phyloP scores from a whole-genome alignment of 345 rosid genomes.

The Gynandropsis gynandra region DNA sequence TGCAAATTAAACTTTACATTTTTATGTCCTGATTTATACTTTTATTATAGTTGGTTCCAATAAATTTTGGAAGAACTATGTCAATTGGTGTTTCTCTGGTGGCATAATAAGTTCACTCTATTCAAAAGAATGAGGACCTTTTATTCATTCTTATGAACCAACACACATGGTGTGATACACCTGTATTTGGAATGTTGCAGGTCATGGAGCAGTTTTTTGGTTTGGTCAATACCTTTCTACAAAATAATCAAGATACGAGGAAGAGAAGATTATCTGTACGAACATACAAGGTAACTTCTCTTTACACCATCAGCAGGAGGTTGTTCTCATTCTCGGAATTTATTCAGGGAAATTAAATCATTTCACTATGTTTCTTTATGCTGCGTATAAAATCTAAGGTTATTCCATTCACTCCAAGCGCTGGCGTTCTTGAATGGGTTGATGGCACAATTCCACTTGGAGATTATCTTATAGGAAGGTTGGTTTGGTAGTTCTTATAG shows the following conservation, averaged over 20 bases:
- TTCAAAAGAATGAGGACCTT: too few species aligned
- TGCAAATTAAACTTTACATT: too few species aligned
- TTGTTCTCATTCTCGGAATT: background rate
- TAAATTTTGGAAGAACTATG: too few species aligned
- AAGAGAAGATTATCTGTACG: conserved; percentile 84
- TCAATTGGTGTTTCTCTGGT: too few species aligned
- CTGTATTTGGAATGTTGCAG: conserved; percentile 36
- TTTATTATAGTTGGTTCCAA: conserved; percentile 1
- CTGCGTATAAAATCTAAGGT: conserved; percentile 40
- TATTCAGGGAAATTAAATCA: conserved; percentile 15
- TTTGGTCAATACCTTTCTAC: conserved; percentile 83
- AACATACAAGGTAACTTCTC: conserved; percentile 72
- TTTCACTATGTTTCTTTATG: background rate
- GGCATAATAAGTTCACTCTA: too few species aligned
- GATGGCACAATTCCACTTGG: conserved; percentile 94
- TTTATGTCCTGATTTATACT: conserved; percentile 13
- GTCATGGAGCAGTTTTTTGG: conserved; percentile 98
- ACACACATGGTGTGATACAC: conserved; percentile 1
- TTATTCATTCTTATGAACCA: too few species aligned
- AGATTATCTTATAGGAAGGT: conserved; percentile 95
- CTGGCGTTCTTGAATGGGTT: conserved; percentile 99
- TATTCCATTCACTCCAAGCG: conserved; percentile 95
- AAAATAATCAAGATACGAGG: conserved; percentile 75
- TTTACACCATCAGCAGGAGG: conserved; percentile 13
- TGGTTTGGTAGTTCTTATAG: conserved; percentile 5